These are phyloP conservation scores for Termitomyces sp. DNA, from an alignment of 768 basidiomycete species.

Conservation along the genomic window DNA sequence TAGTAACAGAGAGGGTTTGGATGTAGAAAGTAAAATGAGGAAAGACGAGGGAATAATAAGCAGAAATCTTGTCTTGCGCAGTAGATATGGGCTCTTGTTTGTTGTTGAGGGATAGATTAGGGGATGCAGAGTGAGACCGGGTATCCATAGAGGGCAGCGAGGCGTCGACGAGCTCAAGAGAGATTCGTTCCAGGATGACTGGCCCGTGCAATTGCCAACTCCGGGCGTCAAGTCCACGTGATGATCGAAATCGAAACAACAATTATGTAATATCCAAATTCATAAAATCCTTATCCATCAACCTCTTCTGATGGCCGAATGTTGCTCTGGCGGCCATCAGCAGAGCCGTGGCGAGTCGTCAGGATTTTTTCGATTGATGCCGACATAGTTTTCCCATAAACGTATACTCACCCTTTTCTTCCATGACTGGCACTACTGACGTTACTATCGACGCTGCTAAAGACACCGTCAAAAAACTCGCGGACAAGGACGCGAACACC, in stretches of 20 bases:
- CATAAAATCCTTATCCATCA: no score
- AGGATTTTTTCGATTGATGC: not conserved
- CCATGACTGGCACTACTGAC: conserved; percentile 27
- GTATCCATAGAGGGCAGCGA: conserved; percentile 31
- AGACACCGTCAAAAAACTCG: conserved; percentile 49
- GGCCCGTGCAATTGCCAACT: conserved; percentile 9
- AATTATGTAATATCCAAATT: not conserved
- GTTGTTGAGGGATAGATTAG: conserved; percentile 19
- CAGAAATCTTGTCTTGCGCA: conserved; percentile 74
- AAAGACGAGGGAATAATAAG: conserved; percentile 92
- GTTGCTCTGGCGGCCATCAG: not conserved
- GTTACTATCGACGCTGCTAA: conserved; percentile 34
- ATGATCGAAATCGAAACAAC: not conserved
- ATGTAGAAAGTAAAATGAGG: conserved; percentile 96
- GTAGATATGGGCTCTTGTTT: conserved; percentile 28
- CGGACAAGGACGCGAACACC: conserved; percentile 57
- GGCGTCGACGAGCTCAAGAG: conserved; percentile 14
- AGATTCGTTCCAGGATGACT: conserved; percentile 6
- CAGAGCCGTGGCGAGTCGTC: not conserved
- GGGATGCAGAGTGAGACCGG: conserved; percentile 35
- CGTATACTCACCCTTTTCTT: not conserved
- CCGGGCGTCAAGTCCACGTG: conserved; percentile 11
- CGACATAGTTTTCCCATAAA: not conserved
- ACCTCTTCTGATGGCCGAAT: no score
- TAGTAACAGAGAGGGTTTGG: conserved; percentile 89